Conservation (phyloP, 2,329 filamentous ascomycete genomes). For the Dactylonectria macrodidyma region DNA sequence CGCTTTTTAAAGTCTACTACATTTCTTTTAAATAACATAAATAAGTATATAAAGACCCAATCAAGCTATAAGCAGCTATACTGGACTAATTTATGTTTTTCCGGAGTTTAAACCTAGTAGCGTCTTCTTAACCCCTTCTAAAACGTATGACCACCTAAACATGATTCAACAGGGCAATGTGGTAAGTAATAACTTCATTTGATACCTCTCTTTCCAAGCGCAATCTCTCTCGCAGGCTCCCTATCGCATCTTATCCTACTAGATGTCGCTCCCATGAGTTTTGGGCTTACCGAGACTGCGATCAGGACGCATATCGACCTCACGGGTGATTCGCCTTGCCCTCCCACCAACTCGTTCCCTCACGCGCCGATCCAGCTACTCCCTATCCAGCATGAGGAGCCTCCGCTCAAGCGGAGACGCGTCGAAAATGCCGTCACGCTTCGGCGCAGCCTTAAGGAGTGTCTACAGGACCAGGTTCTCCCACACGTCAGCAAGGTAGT, state of each 20-base stretch:
- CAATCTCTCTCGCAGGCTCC: slow-evolving; percentile 4
- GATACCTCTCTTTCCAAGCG: slow-evolving; percentile 17
- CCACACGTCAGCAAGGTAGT: slow-evolving; percentile 51
- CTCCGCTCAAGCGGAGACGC: slow-evolving; percentile 52
- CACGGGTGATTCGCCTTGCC: slow-evolving; percentile 38
- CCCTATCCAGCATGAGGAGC: slow-evolving; percentile 38
- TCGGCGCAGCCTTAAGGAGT: slow-evolving; percentile 41
- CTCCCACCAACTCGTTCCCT: slow-evolving; percentile 10
- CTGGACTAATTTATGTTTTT: slow-evolving; percentile 27
- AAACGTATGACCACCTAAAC: slow-evolving; percentile 28
- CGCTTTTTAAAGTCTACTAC: no score
- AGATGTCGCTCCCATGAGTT: slow-evolving; percentile 42
- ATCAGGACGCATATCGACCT: slow-evolving; percentile 50
- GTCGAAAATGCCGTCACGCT: slow-evolving; percentile 38
- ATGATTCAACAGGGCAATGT: slow-evolving; percentile 37
- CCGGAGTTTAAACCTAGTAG: slow-evolving; percentile 20
- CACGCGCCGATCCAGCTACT: slow-evolving; percentile 30
- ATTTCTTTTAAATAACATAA: background rate
- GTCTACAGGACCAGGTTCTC: slow-evolving; percentile 50
- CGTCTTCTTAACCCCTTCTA: slow-evolving; percentile 5
- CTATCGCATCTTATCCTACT: slow-evolving; percentile 19
- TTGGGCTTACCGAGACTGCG: slow-evolving; percentile 46
- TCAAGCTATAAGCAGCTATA: slow-evolving; percentile 1
- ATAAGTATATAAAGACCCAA: background rate
- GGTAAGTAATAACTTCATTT: slow-evolving; percentile 37